Evolutionary conservation across 148 eudicot genomes (phyloP).

Genomic region (Vaccinium myrtillus): DNA sequence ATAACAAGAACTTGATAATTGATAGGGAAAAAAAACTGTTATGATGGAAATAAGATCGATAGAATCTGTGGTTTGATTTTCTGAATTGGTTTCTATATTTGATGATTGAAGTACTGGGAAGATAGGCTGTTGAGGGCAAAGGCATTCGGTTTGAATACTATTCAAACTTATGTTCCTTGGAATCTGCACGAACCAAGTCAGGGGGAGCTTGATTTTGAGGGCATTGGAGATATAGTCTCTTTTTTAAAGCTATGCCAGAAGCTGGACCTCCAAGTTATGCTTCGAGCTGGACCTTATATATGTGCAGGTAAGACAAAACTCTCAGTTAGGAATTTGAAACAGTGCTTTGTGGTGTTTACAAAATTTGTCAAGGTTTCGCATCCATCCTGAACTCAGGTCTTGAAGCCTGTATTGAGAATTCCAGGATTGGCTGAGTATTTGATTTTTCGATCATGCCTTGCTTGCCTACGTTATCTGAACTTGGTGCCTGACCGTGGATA

Average conservation of each 20-base stretch:
- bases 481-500: neutral
- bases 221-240: conserved; percentile 76
- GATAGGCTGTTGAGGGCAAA: conserved; percentile 86
- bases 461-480: neutral
- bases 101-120: conserved; percentile 77
- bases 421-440: neutral
- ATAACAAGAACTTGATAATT: neutral
- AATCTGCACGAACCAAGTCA: conserved; percentile 85
- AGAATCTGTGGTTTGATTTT: neutral
- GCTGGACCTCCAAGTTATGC: conserved; percentile 83
- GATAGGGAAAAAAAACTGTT: neutral
- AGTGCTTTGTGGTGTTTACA: neutral
- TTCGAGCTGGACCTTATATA: conserved; percentile 94
- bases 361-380: neutral
- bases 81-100: neutral
- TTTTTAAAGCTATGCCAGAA: conserved; percentile 75
- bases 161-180: conserved; percentile 98
- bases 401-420: neutral
- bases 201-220: conserved; percentile 67
- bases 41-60: neutral
- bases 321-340: neutral
- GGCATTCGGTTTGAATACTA: conserved; percentile 91
- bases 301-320: conserved; percentile 64
- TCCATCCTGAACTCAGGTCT: neutral
- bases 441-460: neutral